Evolutionary conservation across 2,329 filamentous ascomycete species (phyloP).

Genomic region (Neocatenulostroma microsporum): DNA sequence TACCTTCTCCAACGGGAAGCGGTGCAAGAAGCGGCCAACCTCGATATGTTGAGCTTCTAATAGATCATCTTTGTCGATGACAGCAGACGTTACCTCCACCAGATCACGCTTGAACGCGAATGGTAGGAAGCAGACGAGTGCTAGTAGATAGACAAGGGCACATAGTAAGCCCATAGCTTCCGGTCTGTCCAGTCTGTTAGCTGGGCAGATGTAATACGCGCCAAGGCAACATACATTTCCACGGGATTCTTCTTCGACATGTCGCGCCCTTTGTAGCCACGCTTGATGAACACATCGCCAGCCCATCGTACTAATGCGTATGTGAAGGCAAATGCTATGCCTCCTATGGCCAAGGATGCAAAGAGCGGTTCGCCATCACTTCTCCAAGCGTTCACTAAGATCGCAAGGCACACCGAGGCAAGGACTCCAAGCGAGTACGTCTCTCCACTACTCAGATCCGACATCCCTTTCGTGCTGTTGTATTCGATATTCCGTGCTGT

Average conservation of each 20-base stretch:
- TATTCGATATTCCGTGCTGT: too few relatives aligned
- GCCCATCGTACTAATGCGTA: constrained; percentile 92
- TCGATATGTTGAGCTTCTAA: constrained; percentile 65
- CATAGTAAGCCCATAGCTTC: constrained; percentile 95
- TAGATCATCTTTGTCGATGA: constrained; percentile 82
- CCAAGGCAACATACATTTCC: constrained; percentile 56
- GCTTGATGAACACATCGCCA: constrained; percentile 77
- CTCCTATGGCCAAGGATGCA: constrained; percentile 78
- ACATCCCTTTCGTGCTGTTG: constrained; percentile 15
- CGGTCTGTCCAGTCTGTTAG: constrained; percentile 47
- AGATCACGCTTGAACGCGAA: constrained; percentile 99
- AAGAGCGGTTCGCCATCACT: constrained; percentile 83
- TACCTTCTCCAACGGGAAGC: constrained; percentile 92
- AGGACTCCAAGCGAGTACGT: constrained; percentile 54
- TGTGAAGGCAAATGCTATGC: constrained; percentile 70
- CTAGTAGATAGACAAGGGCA: constrained; percentile 83
- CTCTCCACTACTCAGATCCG: constrained; percentile 45
- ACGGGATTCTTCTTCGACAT: constrained; percentile 67
- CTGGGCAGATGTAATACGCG: constrained; percentile 5
- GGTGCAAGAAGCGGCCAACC: constrained; percentile 76
- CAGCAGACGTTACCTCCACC: constrained; percentile 86
- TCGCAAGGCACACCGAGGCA: constrained; percentile 59
- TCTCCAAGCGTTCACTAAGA: constrained; percentile 73
- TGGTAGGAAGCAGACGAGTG: constrained; percentile 85
- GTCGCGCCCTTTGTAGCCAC: constrained; percentile 83